These are phyloP conservation scores for Diaporthe velutina DNA, from an alignment of 2,329 filamentous ascomycete genomes.

Conservation along the genomic window DNA sequence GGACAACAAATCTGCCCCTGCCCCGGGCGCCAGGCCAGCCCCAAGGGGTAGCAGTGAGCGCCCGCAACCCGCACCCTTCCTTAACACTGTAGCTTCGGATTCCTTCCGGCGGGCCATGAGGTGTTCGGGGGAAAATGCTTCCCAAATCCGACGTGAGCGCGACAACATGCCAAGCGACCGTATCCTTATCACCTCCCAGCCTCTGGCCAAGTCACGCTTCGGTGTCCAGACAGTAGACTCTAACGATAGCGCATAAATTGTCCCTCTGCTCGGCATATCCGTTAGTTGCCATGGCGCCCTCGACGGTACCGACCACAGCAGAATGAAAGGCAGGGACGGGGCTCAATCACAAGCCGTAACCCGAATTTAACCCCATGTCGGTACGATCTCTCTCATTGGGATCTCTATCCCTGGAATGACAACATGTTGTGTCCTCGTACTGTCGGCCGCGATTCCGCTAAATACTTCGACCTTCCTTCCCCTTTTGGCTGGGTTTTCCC, in stretches of 20 bases:
- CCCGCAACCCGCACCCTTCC: constrained; percentile 15
- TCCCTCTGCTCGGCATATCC: constrained; percentile 22
- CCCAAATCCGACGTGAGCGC: constrained; percentile 11
- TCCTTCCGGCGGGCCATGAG: constrained; percentile 34
- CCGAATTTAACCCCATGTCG: not conserved
- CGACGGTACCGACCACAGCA: constrained; percentile 5
- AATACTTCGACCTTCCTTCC: constrained; percentile 18
- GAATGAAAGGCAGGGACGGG: not conserved
- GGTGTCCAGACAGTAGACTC: constrained; percentile 3
- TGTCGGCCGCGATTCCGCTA: not conserved
- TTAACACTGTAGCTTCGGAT: constrained; percentile 37
- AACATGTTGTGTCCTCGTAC: not conserved
- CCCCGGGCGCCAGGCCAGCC: constrained; percentile 15
- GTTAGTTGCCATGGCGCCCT: constrained; percentile 10
- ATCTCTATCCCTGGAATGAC: constrained; percentile 8
- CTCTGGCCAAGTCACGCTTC: constrained; percentile 14
- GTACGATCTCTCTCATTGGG: not conserved
- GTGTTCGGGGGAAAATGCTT: constrained; percentile 11
- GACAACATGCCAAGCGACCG: constrained; percentile 2
- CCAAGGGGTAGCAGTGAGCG: constrained; percentile 17
- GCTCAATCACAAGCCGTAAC: not conserved
- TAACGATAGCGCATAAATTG: constrained; percentile 14
- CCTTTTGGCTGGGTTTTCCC: not conserved
- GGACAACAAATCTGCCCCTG: constrained; percentile 9
- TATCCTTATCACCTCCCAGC: constrained; percentile 24